Evolutionary conservation across 768 basidiomycete genomes (phyloP).

Genomic region (Steccherinum ochraceum): DNA sequence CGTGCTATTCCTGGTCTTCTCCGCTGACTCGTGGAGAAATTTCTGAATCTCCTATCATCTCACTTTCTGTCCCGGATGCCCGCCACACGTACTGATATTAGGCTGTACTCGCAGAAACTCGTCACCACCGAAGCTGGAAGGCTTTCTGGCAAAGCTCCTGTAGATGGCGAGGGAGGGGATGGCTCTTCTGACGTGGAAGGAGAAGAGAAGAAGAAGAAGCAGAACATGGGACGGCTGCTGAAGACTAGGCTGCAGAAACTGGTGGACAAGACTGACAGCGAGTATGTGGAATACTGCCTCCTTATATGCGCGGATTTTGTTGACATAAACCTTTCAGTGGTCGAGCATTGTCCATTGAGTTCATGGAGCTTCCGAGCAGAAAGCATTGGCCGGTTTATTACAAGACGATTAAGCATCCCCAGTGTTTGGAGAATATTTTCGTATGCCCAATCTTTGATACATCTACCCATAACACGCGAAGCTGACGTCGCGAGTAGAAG

Average conservation of each 20-base stretch:
- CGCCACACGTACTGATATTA: neutral
- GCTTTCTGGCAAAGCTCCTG: slow-evolving; percentile 37
- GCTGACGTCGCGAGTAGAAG: slow-evolving; percentile 43
- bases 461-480: no score
- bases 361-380: slow-evolving; percentile 79
- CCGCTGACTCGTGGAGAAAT: no score
- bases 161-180: slow-evolving; percentile 22
- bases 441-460: slow-evolving; percentile 34
- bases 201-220: slow-evolving; percentile 47
- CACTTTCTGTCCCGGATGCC: no score
- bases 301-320: slow-evolving; percentile 1
- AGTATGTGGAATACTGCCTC: slow-evolving; percentile 42
- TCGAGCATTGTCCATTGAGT: slow-evolving; percentile 60
- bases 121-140: slow-evolving; percentile 38
- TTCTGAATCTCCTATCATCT: no score
- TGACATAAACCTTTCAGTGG: slow-evolving; percentile 38
- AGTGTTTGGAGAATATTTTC: slow-evolving; percentile 70
- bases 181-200: slow-evolving; percentile 36
- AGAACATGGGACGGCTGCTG: slow-evolving; percentile 60
- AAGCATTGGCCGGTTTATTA: slow-evolving; percentile 80
- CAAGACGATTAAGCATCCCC: slow-evolving; percentile 70
- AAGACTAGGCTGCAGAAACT: slow-evolving; percentile 69
- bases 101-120: slow-evolving; percentile 35
- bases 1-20: slow-evolving; percentile 5
- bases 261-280: slow-evolving; percentile 62